Percentiles rank a stretch among this genome's conserved stretches.
These are phyloP conservation scores for Lichtheimia ornata DNA, from an alignment of 371 early-diverging fungal genomes.

Conservation along the genomic window DNA sequence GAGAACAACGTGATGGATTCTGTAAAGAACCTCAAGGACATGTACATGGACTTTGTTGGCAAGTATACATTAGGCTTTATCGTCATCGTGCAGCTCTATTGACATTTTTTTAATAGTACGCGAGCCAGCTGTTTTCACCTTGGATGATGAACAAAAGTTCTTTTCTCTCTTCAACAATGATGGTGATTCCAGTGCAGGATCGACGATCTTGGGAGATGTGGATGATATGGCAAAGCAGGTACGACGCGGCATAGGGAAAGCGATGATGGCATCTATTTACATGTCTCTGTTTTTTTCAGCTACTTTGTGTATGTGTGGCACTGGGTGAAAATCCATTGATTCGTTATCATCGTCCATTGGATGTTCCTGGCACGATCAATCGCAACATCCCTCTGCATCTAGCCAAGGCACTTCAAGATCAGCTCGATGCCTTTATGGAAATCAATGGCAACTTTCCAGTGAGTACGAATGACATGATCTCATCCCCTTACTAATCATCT, in stretches of 20 bases:
- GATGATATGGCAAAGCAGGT: slow-evolving; percentile 72
- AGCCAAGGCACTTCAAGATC: slow-evolving; percentile 54
- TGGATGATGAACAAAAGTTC: slow-evolving; percentile 71
- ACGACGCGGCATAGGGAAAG: background rate
- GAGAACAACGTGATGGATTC: slow-evolving; percentile 57
- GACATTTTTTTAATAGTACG: slow-evolving; percentile 50
- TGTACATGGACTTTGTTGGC: slow-evolving; percentile 75
- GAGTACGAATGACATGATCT: slow-evolving; percentile 13
- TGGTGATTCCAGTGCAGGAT: slow-evolving; percentile 31
- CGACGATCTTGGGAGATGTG: slow-evolving; percentile 59
- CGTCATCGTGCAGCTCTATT: background rate
- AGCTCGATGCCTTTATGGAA: slow-evolving; percentile 63
- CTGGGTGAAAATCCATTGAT: slow-evolving; percentile 88
- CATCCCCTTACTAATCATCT: background rate
- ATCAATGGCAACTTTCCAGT: slow-evolving; percentile 66
- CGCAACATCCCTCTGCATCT: slow-evolving; percentile 52
- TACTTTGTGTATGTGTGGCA: slow-evolving; percentile 73
- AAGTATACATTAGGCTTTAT: slow-evolving; percentile 14
- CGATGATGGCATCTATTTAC: background rate
- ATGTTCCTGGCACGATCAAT: slow-evolving; percentile 69
- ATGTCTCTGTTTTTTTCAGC: slow-evolving; percentile 26
- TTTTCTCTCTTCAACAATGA: slow-evolving; percentile 56
- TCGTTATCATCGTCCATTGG: slow-evolving; percentile 78
- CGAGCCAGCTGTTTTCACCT: slow-evolving; percentile 80
- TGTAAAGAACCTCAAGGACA: slow-evolving; percentile 71